Percentiles rank a stretch among this genome's conserved stretches.
Evolutionary conservation across 345 rosid species (phyloP).

Genomic region (Camelina hispida): DNA sequence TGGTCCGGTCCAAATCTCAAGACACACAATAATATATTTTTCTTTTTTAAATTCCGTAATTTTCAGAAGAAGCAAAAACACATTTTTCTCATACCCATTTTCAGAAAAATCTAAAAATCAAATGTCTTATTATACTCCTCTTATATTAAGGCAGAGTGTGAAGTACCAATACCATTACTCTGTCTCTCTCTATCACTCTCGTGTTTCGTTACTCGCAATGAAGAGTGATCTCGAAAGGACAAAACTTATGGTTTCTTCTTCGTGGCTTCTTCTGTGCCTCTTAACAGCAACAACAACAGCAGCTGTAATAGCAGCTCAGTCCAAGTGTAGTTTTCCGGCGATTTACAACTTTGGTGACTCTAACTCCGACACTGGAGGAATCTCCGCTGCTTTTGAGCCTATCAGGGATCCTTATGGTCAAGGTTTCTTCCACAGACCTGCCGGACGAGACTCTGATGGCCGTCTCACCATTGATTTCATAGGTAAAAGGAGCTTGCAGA

Average conservation of each 20-base stretch:
- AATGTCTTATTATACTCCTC: too few species aligned
- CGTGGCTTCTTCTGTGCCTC: slow-evolving; percentile 46
- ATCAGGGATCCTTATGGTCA: slow-evolving; percentile 61
- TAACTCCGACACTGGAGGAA: slow-evolving; percentile 84
- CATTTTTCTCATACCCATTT: background rate
- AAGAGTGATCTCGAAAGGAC: slow-evolving; percentile 17
- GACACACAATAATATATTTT: slow-evolving; percentile 16
- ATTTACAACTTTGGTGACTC: slow-evolving; percentile 93
- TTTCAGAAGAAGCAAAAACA: background rate
- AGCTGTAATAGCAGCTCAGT: slow-evolving; percentile 37
- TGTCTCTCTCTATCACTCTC: background rate
- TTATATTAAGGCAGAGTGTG: background rate
- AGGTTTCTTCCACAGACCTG: slow-evolving; percentile 66
- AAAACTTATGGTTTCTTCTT: slow-evolving; percentile 37
- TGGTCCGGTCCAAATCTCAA: slow-evolving; percentile 44
- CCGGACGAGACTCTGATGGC: slow-evolving; percentile 76
- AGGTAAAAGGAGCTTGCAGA: slow-evolving; percentile 48
- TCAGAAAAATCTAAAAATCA: slow-evolving; percentile 21
- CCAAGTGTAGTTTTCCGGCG: slow-evolving; percentile 65
- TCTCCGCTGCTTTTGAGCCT: slow-evolving; percentile 79
- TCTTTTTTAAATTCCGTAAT: background rate
- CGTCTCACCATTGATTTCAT: slow-evolving; percentile 86
- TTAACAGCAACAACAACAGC: slow-evolving; percentile 6
- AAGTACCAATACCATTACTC: slow-evolving; percentile 1
- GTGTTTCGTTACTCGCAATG: slow-evolving; percentile 20